Evolutionary conservation across 1,284 basidiomycete genomes (phyloP).

Genomic region (Trichosporon sp.): DNA sequence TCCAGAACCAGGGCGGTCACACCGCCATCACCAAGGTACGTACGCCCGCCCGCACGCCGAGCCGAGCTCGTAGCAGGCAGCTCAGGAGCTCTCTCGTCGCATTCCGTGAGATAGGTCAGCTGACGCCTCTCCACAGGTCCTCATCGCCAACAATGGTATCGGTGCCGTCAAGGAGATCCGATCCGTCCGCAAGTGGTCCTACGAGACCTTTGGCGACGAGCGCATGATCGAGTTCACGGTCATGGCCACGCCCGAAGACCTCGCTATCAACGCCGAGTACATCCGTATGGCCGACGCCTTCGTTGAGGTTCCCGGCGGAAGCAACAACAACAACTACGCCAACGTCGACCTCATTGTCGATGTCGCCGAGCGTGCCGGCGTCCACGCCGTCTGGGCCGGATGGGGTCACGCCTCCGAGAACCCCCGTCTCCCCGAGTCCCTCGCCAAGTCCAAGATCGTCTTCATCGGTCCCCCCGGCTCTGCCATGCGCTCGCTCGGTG

Average conservation of each 20-base stretch:
- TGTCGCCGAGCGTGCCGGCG: slow-evolving; percentile 91
- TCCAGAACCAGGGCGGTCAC: slow-evolving; percentile 86
- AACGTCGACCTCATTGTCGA: slow-evolving; percentile 99
- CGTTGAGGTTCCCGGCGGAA: slow-evolving; percentile 96
- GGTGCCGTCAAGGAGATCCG: slow-evolving; percentile 99
- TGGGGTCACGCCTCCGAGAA: slow-evolving; percentile 99
- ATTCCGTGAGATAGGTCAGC: too few relatives aligned
- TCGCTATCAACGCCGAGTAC: slow-evolving; percentile 95
- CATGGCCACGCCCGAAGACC: slow-evolving; percentile 98
- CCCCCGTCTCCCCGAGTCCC: slow-evolving; percentile 91
- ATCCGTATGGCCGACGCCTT: slow-evolving; percentile 99
- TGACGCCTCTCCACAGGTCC: slow-evolving; percentile 61
- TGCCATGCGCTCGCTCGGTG: slow-evolving; percentile 97
- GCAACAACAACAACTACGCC: slow-evolving; percentile 99
- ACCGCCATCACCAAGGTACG: slow-evolving; percentile 96
- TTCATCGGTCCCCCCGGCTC: slow-evolving; percentile 99
- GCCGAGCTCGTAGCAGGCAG: too few relatives aligned
- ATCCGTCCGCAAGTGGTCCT: slow-evolving; percentile 98
- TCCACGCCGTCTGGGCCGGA: slow-evolving; percentile 99
- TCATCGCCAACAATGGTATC: slow-evolving; percentile 97
- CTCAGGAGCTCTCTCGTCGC: too few relatives aligned
- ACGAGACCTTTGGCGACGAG: slow-evolving; percentile 97
- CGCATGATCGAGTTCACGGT: slow-evolving; percentile 97
- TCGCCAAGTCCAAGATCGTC: slow-evolving; percentile 89
- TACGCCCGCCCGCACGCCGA: not conserved